Base-by-base conservation (phyloP, 139 green algal species). In the Mesotaenium endlicherianum region DNA sequence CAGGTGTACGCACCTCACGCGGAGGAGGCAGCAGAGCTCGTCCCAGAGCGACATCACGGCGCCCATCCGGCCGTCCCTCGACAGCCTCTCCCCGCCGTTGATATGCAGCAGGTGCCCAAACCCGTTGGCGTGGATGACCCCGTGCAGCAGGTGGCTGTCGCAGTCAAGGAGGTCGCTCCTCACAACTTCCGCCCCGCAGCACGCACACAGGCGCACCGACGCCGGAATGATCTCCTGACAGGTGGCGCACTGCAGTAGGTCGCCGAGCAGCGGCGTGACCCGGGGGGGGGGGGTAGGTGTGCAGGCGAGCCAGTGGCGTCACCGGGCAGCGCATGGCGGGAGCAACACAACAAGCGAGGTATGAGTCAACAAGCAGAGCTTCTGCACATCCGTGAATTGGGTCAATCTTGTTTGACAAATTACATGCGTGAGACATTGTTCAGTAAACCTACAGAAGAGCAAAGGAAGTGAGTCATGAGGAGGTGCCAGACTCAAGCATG, bases 21-120 rank as follows among this genome's bases (percentile, higher is more conserved):
- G 84, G 82, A 99, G 90, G 64, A 90, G 57, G 34, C 59, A 38
- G 83, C 95, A 98, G 39, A 98, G 83, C 20, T 58, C 41, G 89
- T 98, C 95, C 96, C 96, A 99, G 8, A 98, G 64, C 34, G 77
- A 49, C 90, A 98, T 96, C 47, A 98, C 84, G 88, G 97, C 92
- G 31, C 81, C 77, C 6, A 94, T 94, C 57, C 75, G 64, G 40
- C 88, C 76, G 5, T 71, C 47, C 26, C 17, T 36, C 14, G 88
- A 92, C 34, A 90, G 91, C 17, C 90, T 91, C 45, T 95, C 91
- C 58, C 91, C 75, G 6, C 94, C 93, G 75, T 96, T 97, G 58
- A 97, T 86, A 8, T 92, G 90, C 75, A 93, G 77, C 80, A 99
- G 86, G 90, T 99, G 96, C 8, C 95, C 95, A 67, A 91, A 98